Evolutionary conservation across 2,329 filamentous ascomycete species (phyloP), one percentile per base, ranked within the genome.

Genomic region (Cercospora zeina): DNA sequence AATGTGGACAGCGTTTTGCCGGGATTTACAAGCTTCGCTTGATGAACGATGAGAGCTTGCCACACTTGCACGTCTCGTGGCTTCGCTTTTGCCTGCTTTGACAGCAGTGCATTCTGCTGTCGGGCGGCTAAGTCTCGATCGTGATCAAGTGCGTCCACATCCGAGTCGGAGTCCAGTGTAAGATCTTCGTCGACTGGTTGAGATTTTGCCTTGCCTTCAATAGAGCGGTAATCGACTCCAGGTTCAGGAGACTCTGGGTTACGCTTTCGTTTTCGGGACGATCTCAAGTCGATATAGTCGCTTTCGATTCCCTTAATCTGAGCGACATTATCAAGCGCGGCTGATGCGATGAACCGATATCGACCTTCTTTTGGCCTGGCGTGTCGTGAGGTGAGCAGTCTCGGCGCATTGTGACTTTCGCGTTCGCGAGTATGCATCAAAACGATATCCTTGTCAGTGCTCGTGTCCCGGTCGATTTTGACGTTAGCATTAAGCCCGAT

Each of bases 1-100:
- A 81, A 77, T 31, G 71, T 74, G 39, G 76, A 79, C 45, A 72
- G 80, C 70, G 77, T 78, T 63, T 71, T 72, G 47, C 80, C 79
- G 24, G 80, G 77, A 56, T 78, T 78, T 45, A 93, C 77, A 59
- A 96, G 79, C 1, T 76, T 74, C 64, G 91, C 86, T 76, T 97
- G 93, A 64, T 96, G 87, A 7, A 86, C 78, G 50, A 93, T 88
- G n/a, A 97, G 80, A 37, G 85, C 81, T 14, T 96, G 75, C 93
- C 93, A 97, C 16, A 86, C 81, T 45, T 86, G 78, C 19, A 90
- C 80, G 70, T 96, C 84, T 5, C 81, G 74, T 0, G 92, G 90
- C 21, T 85, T 75, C 1, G 88, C 80, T 59, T 88, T 86, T 34
- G 91, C 86, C 31, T 75, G 81, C 11, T 82, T 84, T 2, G 83